These are phyloP conservation scores for Talaromyces sp. DNA, from an alignment of 2,329 filamentous ascomycete species.

Conservation along the genomic window DNA sequence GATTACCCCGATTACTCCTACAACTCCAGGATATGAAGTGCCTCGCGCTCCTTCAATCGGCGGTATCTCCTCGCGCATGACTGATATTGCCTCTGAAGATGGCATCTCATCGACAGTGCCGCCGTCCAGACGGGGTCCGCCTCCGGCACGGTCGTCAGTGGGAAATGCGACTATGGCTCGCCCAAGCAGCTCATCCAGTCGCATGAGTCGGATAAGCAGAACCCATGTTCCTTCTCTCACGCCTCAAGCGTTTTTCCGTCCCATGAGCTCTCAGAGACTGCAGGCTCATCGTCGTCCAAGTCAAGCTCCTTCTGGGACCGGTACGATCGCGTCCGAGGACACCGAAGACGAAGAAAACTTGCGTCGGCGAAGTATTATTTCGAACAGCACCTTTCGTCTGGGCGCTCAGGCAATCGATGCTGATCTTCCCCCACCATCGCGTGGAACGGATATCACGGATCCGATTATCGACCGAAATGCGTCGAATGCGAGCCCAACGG, in stretches of 20 bases:
- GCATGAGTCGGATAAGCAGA: constrained; percentile 62
- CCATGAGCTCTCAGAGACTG: constrained; percentile 92
- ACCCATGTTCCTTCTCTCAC: constrained; percentile 87
- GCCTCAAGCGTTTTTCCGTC: constrained; percentile 86
- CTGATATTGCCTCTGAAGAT: constrained; percentile 52
- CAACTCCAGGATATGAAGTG: constrained; percentile 46
- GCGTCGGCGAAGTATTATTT: constrained; percentile 55
- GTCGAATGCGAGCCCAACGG: constrained; percentile 67
- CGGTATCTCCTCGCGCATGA: constrained; percentile 65
- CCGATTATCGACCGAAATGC: constrained; percentile 66
- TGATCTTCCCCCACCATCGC: constrained; percentile 61
- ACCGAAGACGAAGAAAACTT: constrained; percentile 41
- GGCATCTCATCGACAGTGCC: constrained; percentile 51
- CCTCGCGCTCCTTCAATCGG: constrained; percentile 34
- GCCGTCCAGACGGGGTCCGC: constrained; percentile 50
- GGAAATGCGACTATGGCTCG: constrained; percentile 43
- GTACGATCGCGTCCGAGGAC: constrained; percentile 32
- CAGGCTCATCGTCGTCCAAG: constrained; percentile 74
- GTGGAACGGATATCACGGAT: constrained; percentile 76
- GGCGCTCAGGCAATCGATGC: constrained; percentile 33
- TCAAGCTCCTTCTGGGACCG: constrained; percentile 36
- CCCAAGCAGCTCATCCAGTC: constrained; percentile 42
- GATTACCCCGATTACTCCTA: constrained; percentile 1
- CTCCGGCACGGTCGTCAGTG: constrained; percentile 32
- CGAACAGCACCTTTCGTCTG: constrained; percentile 42